Evolutionary conservation across 768 basidiomycete species (phyloP), one percentile per base, ranked within the genome.

Genomic region (Phylloporus rhodoxanthus): DNA sequence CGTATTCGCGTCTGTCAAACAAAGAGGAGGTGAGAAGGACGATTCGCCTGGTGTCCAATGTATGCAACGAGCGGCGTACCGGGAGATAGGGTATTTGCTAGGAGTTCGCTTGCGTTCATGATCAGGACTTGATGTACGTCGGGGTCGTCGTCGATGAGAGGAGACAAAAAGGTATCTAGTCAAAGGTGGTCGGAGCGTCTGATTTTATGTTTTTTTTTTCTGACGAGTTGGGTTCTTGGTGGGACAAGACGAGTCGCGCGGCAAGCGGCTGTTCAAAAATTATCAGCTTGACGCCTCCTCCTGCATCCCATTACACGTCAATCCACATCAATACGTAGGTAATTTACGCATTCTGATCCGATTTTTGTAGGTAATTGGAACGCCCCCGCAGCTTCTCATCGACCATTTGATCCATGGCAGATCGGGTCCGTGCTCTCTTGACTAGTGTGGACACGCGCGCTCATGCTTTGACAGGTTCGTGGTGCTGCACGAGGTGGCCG

Each of bases 41-140:
- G 54, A 69, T 61, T 69, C 67, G 69, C 60, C 53, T 52, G 57
- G 66, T 63, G 71, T 68, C 63, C 52, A 60, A 58, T 52, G 50
- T 30, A 48, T 52, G 53, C 29, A 52, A 57, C 44, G 54, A 56
- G 65, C 59, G 69, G 70, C 82, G 61, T 64, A 92, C 92, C 89
- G 40, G 89, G 76, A 52, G 91, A 94, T 60, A 97, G 84, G 62
- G 94, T 85, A 74, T 95, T 92, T 58, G 87, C 82, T 64, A 98
- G 84, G 53, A 97, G 84, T 69, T 90, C 83, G 50, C 81, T 85
- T 57, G 91, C 90, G 76, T 91, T 91, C 91, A 95, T 94, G 64
- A 72, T 78, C 68, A 68, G 57, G 58, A 45, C 43, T 55, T 51
- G 50, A 55, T 57, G 43, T 21, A 30, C 48, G 63, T 57, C 14